Evolutionary conservation across 805 yeast species (phyloP).

Genomic region (Yarrowia deformans): DNA sequence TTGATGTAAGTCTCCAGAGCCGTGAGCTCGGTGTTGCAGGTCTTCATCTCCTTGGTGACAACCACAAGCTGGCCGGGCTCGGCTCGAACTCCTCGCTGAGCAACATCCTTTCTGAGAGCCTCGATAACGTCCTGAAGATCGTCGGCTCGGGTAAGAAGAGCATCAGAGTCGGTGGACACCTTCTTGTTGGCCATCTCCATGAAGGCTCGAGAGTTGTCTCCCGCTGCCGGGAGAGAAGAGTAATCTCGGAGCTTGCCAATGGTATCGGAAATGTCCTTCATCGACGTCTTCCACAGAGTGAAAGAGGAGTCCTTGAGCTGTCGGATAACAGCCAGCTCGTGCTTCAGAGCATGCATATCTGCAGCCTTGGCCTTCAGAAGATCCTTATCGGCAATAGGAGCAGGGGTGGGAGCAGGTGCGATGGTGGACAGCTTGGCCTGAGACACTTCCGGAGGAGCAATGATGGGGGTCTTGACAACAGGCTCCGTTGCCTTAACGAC

Average conservation of each 20-base stretch:
- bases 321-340: conserved; percentile 46
- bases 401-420: conserved; percentile 15
- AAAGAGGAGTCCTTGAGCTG: conserved; percentile 43
- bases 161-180: conserved; percentile 79
- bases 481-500: conserved; percentile 30
- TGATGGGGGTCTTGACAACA: conserved; percentile 17
- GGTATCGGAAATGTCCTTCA: conserved; percentile 54
- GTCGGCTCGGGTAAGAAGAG: conserved; percentile 78
- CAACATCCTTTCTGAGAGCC: conserved; percentile 86
- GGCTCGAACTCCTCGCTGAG: conserved; percentile 86
- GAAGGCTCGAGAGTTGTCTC: conserved; percentile 55
- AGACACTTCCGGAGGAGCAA: conserved; percentile 28
- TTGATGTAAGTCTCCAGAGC: conserved; percentile 66
- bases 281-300: conserved; percentile 56
- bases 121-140: conserved; percentile 93
- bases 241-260: conserved; percentile 53
- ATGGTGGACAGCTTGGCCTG: conserved; percentile 29
- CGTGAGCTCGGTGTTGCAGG: conserved; percentile 61
- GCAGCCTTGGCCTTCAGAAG: conserved; percentile 37
- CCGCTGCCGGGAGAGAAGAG: conserved; percentile 46
- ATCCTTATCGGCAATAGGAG: conserved; percentile 23
- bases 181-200: conserved; percentile 78
- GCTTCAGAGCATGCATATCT: conserved; percentile 42
- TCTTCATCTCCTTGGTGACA: conserved; percentile 68
- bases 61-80: conserved; percentile 72